phyloP scores from a whole-genome alignment of 1,139 yeast genomes.

The Pichiaceae sp. region DNA sequence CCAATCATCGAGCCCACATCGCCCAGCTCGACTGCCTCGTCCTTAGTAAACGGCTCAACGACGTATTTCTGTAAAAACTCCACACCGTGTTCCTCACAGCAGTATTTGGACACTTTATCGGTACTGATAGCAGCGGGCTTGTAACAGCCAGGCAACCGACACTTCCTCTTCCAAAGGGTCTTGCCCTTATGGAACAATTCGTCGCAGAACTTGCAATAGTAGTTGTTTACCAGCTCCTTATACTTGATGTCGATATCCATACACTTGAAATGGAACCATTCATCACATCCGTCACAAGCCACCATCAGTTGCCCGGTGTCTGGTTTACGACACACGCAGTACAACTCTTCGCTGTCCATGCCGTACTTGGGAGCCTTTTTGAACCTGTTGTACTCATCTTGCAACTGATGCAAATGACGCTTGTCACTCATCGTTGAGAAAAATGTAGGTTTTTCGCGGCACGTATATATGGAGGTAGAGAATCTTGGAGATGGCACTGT shows the following conservation, averaged over 20 bases:
- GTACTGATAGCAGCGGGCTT: constrained; percentile 39
- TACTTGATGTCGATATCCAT: constrained; percentile 50
- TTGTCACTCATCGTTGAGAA: too few species aligned
- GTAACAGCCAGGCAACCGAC: constrained; percentile 54
- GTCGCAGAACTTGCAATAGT: constrained; percentile 69
- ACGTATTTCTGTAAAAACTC: constrained; percentile 33
- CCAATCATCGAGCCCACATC: constrained; percentile 10
- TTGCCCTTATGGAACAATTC: constrained; percentile 33
- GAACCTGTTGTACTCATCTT: constrained; percentile 38
- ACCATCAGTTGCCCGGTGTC: constrained; percentile 73
- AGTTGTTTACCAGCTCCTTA: constrained; percentile 53
- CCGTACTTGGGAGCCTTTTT: constrained; percentile 36
- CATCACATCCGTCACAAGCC: constrained; percentile 91
- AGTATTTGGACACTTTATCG: constrained; percentile 52
- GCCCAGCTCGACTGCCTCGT: neutral
- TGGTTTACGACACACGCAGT: constrained; percentile 71
- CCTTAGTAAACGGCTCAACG: constrained; percentile 1
- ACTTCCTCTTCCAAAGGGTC: constrained; percentile 68
- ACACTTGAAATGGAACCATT: constrained; percentile 87
- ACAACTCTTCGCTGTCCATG: constrained; percentile 50
- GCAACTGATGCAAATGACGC: constrained; percentile 27
- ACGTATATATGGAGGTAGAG: too few species aligned
- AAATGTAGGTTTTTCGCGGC: too few species aligned
- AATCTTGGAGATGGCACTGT: too few species aligned
- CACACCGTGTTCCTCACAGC: constrained; percentile 66